Base-by-base conservation (phyloP, 108 stramenopile species). In the Cyclostephanos tholiformis region DNA sequence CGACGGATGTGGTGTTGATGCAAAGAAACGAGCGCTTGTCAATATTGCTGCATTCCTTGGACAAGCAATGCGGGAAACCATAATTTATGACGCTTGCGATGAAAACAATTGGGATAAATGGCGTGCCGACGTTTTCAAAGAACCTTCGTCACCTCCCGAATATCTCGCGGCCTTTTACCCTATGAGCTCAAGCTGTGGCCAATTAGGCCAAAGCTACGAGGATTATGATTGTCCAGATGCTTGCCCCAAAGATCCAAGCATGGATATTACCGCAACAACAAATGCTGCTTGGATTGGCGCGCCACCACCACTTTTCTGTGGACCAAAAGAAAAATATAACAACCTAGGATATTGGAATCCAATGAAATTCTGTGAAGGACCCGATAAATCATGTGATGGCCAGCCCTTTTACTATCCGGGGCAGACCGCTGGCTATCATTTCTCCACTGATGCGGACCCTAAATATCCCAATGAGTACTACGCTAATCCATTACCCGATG, bases 351-450 rank as follows among this genome's bases (percentile, higher is more conserved):
- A 66, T 66, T 66, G 65, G 65, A 66, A 66, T 13, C 52, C 65
- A 16, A 27, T 53, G 52, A 44, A 66, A 49, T 66, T 66, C 29
- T 66, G 65, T 32, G 51, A 51, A 53, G 65, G 65, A 27, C 65
- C 65, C 7, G 65, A 53, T 32, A 48, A 48, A 27, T 29, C 65
- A 2, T 66, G 65, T 49, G 65, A 27, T 7, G 65, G 16, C 16
- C 65, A 66, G 65, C 65, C 65, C 26, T 66, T 66, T 49, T 49
- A 49, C 52, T 66, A 66, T 66, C 65, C 65, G 13, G 65, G 65
- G 51, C 65, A 66, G 65, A 53, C 43, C 7, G 65, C 65, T 48
- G 65, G 65, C 13, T 16, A 32, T 32, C 48, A 66, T 66, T 19
- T 51, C 19, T 32, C 65, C 17, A 32, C 50, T 50, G 52, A 26